Percentiles rank a stretch among this genome's conserved stretches.
Conservation (phyloP, 2,329 filamentous ascomycete genomes). For the Microsporum audouinii region DNA sequence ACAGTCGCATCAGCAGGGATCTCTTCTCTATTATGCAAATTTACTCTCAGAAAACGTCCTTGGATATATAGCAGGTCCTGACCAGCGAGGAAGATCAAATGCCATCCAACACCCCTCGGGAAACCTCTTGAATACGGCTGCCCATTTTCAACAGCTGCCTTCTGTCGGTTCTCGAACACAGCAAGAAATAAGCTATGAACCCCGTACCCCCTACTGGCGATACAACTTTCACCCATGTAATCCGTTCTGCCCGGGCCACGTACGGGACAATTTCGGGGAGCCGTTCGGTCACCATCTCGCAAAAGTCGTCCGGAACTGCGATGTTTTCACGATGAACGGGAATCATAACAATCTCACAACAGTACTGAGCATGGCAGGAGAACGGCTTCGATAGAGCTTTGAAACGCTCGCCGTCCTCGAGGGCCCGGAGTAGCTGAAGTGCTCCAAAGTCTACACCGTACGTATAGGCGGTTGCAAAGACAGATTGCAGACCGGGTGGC, state of each 20-base stretch:
- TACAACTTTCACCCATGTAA: neutral
- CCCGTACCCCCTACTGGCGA: neutral
- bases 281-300: neutral
- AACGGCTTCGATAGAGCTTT: constrained; percentile 8
- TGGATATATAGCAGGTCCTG: too few species aligned
- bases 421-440: neutral
- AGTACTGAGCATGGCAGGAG: constrained; percentile 11
- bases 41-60: too few species aligned
- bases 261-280: neutral
- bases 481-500: constrained; percentile 18
- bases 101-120: neutral
- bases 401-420: constrained; percentile 3
- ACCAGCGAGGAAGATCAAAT: neutral
- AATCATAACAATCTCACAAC: neutral
- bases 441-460: constrained; percentile 20
- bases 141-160: neutral
- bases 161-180: neutral
- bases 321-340: neutral
- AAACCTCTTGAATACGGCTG: neutral
- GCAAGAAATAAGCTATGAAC: neutral
- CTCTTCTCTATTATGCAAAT: too few species aligned
- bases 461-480: constrained; percentile 12
- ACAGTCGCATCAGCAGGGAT: too few species aligned
- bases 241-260: neutral
- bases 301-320: neutral